Conservation (phyloP, 208 protist genomes). For the Leishmania arabica region DNA sequence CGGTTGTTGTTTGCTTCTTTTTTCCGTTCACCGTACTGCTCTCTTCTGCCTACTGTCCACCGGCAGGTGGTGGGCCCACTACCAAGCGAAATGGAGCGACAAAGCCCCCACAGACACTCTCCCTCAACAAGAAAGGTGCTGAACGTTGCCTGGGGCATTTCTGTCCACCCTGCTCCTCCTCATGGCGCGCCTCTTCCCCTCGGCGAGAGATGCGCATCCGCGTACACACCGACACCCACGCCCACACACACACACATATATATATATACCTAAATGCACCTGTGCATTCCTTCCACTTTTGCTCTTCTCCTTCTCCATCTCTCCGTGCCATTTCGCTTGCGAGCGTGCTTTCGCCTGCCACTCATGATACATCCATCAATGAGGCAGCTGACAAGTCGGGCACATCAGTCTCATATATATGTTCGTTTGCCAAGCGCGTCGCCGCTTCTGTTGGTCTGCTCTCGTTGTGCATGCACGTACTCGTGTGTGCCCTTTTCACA, state of each 20-base stretch:
- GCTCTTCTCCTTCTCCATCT: neutral
- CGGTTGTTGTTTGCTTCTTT: neutral
- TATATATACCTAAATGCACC: neutral
- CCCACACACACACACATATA: no score
- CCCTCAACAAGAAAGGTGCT: neutral
- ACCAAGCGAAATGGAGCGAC: neutral
- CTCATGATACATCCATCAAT: neutral
- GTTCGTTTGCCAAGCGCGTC: neutral
- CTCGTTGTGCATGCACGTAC: neutral
- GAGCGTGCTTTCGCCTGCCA: neutral
- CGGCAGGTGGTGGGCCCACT: neutral
- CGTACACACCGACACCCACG: neutral
- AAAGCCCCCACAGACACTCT: neutral
- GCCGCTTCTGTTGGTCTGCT: slow-evolving; percentile 1
- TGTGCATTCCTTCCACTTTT: neutral
- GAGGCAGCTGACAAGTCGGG: neutral
- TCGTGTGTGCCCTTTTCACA: slow-evolving; percentile 2
- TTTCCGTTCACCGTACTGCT: neutral
- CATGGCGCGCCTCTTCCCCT: neutral
- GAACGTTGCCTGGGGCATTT: neutral
- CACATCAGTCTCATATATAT: neutral
- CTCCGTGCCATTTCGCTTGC: neutral
- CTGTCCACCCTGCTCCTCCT: neutral
- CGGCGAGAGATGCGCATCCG: neutral
- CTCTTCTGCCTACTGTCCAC: neutral